Evolutionary conservation across 139 green algal species (phyloP), one percentile per base, ranked within the genome.

Genomic region (Eudorina sp.): DNA sequence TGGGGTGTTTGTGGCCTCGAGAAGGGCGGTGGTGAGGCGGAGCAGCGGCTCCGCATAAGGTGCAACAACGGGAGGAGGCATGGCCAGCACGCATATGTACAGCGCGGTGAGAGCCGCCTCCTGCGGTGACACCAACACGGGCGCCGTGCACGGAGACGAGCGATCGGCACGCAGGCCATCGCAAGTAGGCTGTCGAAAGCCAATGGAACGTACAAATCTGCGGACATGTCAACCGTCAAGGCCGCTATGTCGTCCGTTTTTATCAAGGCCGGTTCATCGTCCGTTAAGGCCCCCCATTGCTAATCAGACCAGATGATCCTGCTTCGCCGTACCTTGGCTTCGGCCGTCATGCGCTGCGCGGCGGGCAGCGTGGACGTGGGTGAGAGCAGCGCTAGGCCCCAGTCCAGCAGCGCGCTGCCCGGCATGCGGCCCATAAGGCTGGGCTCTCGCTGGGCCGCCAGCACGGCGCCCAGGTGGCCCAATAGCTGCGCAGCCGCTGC

Each of bases 1-100:
- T 34, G 82, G 82, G 7, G 82, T 88, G 34, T 45, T 40, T 36
- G 45, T 31, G 64, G 60, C 45, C 82, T 88, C 82, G 31, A 88
- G 82, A 8, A 88, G 66, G 29, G 21, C 34, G 18, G 27, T 40
- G 23, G 31, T 38, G 45, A 88, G 82, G 9, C 46, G 64, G 34
- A 80, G 82, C 66, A 79, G 64, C 64, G 48, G 34, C 46, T 53
- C 46, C 45, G 64, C 82, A 25, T 55, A 53, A 13, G 66, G 82
- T 31, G 8, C 31, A 64, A 80, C 58, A 0, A 11, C 66, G 45
- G 66, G 21, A 4, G 82, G 34, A 8, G 82, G 68, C 64, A 88
- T 53, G 29, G 34, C 38, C 9, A 66, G 19, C 9, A 46, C 82
- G 48, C 66, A 79, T 31, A 38, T 46, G 82, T 40, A 9, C 82